Conservation (phyloP, 2,329 filamentous ascomycete species). For the Fusarium sarcochroum region DNA sequence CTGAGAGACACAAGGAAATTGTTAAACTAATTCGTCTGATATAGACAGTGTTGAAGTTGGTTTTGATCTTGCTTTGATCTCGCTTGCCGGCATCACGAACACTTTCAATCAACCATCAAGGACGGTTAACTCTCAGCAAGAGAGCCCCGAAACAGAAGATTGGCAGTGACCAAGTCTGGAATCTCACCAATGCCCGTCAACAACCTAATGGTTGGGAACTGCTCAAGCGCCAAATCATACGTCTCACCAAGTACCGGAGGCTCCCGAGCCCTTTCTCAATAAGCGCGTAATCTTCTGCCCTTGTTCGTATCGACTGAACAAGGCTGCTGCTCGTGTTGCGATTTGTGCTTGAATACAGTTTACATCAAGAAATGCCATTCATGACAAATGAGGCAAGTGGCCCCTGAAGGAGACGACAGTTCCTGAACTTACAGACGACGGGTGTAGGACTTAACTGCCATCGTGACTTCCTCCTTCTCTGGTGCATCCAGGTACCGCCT, state of each 20-base stretch:
- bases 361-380: background rate
- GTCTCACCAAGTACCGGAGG: background rate
- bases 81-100: background rate
- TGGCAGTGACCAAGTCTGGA: background rate
- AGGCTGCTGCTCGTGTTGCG: background rate
- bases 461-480: conserved; percentile 16
- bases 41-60: background rate
- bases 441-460: background rate
- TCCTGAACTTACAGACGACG: background rate
- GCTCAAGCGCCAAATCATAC: background rate
- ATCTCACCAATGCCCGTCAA: background rate
- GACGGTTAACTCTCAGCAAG: background rate
- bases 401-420: background rate
- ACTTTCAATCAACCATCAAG: background rate
- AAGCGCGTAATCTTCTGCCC: background rate
- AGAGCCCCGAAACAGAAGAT: background rate
- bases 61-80: background rate
- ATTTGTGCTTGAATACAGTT: background rate
- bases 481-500: conserved; percentile 1
- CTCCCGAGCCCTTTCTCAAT: background rate
- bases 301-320: background rate
- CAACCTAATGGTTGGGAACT: background rate
- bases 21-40: background rate
- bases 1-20: background rate
- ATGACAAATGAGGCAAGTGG: background rate